phyloP scores from a whole-genome alignment of 768 basidiomycete genomes.

The Paxillus rubicundulus region DNA sequence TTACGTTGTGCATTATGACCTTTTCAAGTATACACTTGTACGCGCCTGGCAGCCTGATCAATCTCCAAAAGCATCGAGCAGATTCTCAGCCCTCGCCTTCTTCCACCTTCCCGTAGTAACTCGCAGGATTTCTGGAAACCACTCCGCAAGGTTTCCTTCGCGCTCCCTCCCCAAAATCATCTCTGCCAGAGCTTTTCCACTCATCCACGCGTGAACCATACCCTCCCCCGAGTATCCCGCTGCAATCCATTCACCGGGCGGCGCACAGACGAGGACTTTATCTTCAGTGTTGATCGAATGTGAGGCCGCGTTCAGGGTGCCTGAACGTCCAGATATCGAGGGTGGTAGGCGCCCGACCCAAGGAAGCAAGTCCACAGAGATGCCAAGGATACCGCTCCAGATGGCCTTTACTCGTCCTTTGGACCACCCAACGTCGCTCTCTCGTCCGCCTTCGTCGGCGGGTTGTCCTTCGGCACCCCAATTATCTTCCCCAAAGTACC shows the following conservation, averaged over 20 bases:
- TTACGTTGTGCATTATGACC: no score
- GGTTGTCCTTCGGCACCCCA: slow-evolving; percentile 40
- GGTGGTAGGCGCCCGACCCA: slow-evolving; percentile 70
- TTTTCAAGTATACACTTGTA: no score
- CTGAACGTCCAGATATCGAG: slow-evolving; percentile 43
- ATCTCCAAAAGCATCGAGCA: slow-evolving; percentile 13
- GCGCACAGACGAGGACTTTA: slow-evolving; percentile 15
- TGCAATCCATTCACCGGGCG: slow-evolving; percentile 68
- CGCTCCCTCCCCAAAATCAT: slow-evolving; percentile 50
- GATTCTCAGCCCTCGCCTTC: slow-evolving; percentile 51
- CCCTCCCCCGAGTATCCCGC: slow-evolving; percentile 74
- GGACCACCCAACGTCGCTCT: slow-evolving; percentile 28
- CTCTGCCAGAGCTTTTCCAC: slow-evolving; percentile 55
- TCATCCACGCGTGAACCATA: slow-evolving; percentile 70
- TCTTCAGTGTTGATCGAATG: not conserved
- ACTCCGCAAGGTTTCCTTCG: slow-evolving; percentile 30
- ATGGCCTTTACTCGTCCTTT: slow-evolving; percentile 48
- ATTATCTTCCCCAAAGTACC: slow-evolving; percentile 48
- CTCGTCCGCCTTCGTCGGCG: slow-evolving; percentile 5
- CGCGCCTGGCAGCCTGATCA: not conserved
- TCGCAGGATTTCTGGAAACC: slow-evolving; percentile 51
- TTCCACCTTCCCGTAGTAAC: slow-evolving; percentile 50
- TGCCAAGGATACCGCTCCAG: slow-evolving; percentile 66
- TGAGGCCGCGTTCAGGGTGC: slow-evolving; percentile 11
- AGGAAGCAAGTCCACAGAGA: slow-evolving; percentile 59